Evolutionary conservation across 805 yeast genomes (phyloP).

Genomic region (Debaryomyces castellii): DNA sequence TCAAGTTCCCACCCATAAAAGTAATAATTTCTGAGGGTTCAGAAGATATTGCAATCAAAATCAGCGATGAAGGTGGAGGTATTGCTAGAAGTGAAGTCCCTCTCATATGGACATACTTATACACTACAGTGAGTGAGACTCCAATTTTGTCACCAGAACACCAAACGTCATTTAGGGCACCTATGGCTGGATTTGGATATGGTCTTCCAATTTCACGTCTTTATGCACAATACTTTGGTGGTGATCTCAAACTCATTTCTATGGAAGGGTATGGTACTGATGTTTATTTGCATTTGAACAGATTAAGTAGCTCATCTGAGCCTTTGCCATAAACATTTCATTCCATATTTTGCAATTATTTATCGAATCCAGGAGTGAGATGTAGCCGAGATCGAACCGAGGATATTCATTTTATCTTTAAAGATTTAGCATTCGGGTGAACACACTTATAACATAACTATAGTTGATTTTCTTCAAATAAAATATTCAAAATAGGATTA

Average conservation of each 20-base stretch:
- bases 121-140: slow-evolving; percentile 78
- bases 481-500: not conserved
- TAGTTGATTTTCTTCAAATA: not conserved
- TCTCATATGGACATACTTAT: slow-evolving; percentile 85
- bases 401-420: not conserved
- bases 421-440: not conserved
- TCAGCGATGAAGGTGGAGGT: slow-evolving; percentile 94
- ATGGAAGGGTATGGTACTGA: slow-evolving; percentile 97
- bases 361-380: not conserved
- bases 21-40: slow-evolving; percentile 85
- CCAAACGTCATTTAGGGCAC: slow-evolving; percentile 73
- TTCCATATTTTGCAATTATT: not conserved
- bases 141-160: slow-evolving; percentile 63
- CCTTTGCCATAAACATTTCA: slow-evolving; percentile 49
- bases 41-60: slow-evolving; percentile 87
- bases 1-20: slow-evolving; percentile 79
- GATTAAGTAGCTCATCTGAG: slow-evolving; percentile 71
- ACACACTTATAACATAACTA: not conserved
- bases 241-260: slow-evolving; percentile 79
- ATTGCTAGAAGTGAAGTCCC: slow-evolving; percentile 83
- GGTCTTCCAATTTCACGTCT: slow-evolving; percentile 84
- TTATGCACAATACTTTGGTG: slow-evolving; percentile 88
- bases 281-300: slow-evolving; percentile 81
- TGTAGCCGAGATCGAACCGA: not conserved
- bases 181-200: slow-evolving; percentile 93